These are phyloP conservation scores for Penicillium sp. DNA, from an alignment of 2,329 filamentous ascomycete species.

Conservation along the genomic window DNA sequence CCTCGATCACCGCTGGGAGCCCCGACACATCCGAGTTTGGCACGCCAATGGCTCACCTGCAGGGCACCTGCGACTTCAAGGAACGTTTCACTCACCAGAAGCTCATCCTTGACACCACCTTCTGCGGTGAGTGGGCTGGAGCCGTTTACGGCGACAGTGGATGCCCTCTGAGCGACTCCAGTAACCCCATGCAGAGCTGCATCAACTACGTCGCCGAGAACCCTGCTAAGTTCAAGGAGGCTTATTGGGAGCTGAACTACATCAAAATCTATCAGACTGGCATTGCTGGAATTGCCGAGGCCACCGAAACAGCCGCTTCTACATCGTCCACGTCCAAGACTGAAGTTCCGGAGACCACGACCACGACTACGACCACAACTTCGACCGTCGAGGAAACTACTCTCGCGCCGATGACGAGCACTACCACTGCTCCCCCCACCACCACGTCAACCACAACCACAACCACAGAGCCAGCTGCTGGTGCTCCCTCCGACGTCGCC, in stretches of 20 bases:
- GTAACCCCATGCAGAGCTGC: conserved; percentile 69
- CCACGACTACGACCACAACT: neutral
- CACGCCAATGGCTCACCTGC: conserved; percentile 51
- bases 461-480: neutral
- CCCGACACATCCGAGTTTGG: conserved; percentile 55
- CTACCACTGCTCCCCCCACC: neutral
- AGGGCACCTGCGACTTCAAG: conserved; percentile 47
- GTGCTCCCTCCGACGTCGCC: conserved; percentile 1
- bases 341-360: neutral
- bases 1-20: conserved; percentile 47
- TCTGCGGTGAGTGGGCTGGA: conserved; percentile 63
- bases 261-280: conserved; percentile 65
- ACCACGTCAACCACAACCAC: conserved; percentile 1
- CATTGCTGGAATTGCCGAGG: conserved; percentile 1
- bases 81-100: conserved; percentile 47
- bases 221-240: conserved; percentile 70
- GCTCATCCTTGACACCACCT: conserved; percentile 57
- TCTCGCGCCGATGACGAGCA: neutral
- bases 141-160: conserved; percentile 52
- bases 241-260: conserved; percentile 79
- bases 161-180: conserved; percentile 62
- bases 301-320: conserved; percentile 8
- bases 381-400: neutral
- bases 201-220: conserved; percentile 73
- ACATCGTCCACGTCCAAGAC: neutral